Conservation (phyloP, 352 stramenopile species). For the Saprolegnia parasitica region DNA sequence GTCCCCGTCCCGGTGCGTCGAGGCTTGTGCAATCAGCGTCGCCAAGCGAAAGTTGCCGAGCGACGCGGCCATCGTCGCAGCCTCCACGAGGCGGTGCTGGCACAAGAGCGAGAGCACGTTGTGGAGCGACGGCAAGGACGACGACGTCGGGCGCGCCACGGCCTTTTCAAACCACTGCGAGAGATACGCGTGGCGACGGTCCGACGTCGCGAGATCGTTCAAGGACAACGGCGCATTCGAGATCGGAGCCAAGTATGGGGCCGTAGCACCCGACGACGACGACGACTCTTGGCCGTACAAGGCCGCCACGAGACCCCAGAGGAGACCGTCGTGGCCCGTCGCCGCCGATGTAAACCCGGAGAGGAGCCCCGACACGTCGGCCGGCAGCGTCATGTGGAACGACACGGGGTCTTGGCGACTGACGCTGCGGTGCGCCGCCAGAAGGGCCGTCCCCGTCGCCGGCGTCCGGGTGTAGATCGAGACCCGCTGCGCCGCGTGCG, state of each 20-base stretch:
- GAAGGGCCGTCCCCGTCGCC: neutral
- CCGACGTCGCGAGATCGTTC: neutral
- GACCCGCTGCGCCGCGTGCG: conserved; percentile 47
- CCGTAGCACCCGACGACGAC: too few species aligned
- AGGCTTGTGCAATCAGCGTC: conserved; percentile 57
- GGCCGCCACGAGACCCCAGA: conserved; percentile 70
- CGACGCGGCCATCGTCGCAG: conserved; percentile 52
- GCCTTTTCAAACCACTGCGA: conserved; percentile 72
- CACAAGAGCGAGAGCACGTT: conserved; percentile 33
- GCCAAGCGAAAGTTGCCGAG: conserved; percentile 58
- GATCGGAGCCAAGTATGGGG: conserved; percentile 31
- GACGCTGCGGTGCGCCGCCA: conserved; percentile 4
- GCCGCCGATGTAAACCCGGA: conserved; percentile 3
- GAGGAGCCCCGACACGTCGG: conserved; percentile 16
- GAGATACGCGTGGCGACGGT: conserved; percentile 52
- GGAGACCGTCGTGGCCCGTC: conserved; percentile 32
- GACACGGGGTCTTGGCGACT: neutral
- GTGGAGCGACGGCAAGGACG: neutral
- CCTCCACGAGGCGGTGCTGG: conserved; percentile 50
- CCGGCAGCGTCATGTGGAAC: conserved; percentile 4
- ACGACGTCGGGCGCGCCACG: conserved; percentile 29
- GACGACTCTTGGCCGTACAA: conserved; percentile 64
- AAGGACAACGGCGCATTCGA: conserved; percentile 30
- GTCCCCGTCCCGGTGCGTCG: conserved; percentile 45
- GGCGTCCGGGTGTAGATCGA: conserved; percentile 30